Evolutionary conservation across 2,329 filamentous ascomycete species (phyloP), one percentile per base, ranked within the genome.

Genomic region (Nectriaceae sp.): DNA sequence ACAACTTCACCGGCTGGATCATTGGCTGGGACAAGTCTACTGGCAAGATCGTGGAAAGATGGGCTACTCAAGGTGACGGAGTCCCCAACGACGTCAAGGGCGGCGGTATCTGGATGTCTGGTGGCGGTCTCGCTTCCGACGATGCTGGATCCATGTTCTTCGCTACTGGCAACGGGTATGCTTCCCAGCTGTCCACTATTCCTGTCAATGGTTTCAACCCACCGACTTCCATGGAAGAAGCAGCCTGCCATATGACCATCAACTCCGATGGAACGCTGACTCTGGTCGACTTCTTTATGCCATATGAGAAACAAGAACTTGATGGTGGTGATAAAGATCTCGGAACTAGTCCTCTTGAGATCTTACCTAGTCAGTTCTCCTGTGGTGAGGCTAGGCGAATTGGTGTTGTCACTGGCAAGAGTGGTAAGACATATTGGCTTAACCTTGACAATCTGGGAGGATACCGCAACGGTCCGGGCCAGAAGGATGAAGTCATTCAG

Each of bases 1-100:
- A 75, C 60, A 79, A 82, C 57, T 80, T 80, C 52, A 80, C 77
- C 2, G 77, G 77, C 20, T 75, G 74, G 66, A 65, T 81, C 35
- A 68, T 81, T 35, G 75, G 76, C 3, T 71, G 75, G 57, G 70
- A 78, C 60, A 73, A 75, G 49, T 70, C 66, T 1, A 67, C 63
- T 0, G 69, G 69, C 13, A 55, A 65, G 18, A 53, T 69, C 21
- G 69, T 73, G 16, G 70, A 72, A 55, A 57, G 58, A 4, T 77
- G 67, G 55, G 68, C 74, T 2, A 75, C 70, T 6, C 67, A 75
- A 39, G 68, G 71, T 1, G 61, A 68, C 6, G 72, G 72, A 1
- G 72, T 75, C 4, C 49, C 61, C 29, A 62, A 57, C 13, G 62
- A 67, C 31, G 61, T 69, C 22, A 60, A 65, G 21, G 74, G 75